Evolutionary conservation across 768 basidiomycete genomes (phyloP), one percentile per base, ranked within the genome.

Genomic region (Chalciporus pseudorubinellus): DNA sequence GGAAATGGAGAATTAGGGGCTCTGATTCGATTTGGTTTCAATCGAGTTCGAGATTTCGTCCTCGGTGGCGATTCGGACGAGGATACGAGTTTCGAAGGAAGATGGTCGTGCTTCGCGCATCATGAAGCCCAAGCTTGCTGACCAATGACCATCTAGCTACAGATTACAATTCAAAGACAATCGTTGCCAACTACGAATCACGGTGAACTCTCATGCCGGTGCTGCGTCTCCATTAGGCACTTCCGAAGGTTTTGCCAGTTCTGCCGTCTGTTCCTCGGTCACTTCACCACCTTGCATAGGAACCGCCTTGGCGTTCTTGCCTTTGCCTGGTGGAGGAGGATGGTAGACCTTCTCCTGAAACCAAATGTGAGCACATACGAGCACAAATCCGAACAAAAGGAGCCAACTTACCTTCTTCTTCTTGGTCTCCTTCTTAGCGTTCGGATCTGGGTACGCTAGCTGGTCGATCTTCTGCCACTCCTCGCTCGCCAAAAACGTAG

Each of bases 381-480:
- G 20, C 44, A 6, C 24, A 4, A 36, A 3, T 6, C 2, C 2
- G 29, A 7, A 48, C 2, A 43, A 19, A 11, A 28, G 9, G 7
- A 44, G 14, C 19, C 50, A 33, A 7, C 3, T 26, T 7, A 9
- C 44, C 75, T 87, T 87, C 68, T 88, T 90, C 71, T 77, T 77
- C 54, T 83, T 84, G 57, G 79, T 77, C 56, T 78, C 78, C 9
- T 75, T 73, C 59, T 83, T 81, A 0, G 79, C 81, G 45, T 81
- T 84, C 0, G 82, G 82, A 66, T 85, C 81, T 1, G 94, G 93
- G 73, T 98, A 99, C 11, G 93, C 97, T 19, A 86, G 70, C 61
- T 77, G 80, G 64, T 87, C 87, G 6, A 86, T 74, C 61, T 74
- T 74, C 69, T 89, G 82, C 84, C 92, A 98, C 65, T 92, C 92